Percentiles rank a stretch among this genome's conserved stretches.
phyloP scores from a whole-genome alignment of 768 basidiomycete species.

The Naganishia randhawae region DNA sequence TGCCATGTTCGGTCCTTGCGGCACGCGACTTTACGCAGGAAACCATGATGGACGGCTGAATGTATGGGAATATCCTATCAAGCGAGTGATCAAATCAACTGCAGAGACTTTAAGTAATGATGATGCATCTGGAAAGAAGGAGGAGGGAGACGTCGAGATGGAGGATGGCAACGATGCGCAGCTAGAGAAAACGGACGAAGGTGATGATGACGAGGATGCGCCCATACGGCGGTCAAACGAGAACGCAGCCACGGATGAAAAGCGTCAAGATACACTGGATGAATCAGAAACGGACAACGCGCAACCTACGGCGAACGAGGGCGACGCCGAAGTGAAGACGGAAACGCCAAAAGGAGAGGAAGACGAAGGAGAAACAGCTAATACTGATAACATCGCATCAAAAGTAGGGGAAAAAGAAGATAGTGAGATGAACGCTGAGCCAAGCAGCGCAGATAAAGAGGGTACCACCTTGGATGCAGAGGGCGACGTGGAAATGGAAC shows the following conservation, averaged over 20 bases:
- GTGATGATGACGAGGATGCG: slow-evolving; percentile 11
- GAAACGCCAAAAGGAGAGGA: background rate
- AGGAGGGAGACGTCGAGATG: background rate
- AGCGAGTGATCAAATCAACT: background rate
- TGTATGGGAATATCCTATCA: slow-evolving; percentile 27
- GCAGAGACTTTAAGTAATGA: background rate
- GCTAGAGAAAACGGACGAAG: background rate
- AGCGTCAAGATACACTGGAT: background rate
- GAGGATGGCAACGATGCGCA: background rate
- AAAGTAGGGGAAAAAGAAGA: slow-evolving; percentile 1
- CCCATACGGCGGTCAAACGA: slow-evolving; percentile 13
- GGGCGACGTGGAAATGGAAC: background rate
- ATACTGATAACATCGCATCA: background rate
- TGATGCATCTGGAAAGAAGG: background rate
- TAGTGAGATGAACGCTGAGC: slow-evolving; percentile 1
- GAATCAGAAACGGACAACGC: background rate
- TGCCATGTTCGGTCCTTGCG: slow-evolving; percentile 27
- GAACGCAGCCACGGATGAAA: background rate
- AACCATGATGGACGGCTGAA: slow-evolving; percentile 26
- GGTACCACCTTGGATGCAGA: background rate
- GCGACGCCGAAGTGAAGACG: background rate
- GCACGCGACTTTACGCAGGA: slow-evolving; percentile 27
- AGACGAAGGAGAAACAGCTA: background rate
- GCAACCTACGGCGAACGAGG: background rate
- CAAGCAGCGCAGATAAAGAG: background rate